These are phyloP conservation scores for Globisporangium alternatum DNA, from an alignment of 352 stramenopile genomes.

Conservation along the genomic window DNA sequence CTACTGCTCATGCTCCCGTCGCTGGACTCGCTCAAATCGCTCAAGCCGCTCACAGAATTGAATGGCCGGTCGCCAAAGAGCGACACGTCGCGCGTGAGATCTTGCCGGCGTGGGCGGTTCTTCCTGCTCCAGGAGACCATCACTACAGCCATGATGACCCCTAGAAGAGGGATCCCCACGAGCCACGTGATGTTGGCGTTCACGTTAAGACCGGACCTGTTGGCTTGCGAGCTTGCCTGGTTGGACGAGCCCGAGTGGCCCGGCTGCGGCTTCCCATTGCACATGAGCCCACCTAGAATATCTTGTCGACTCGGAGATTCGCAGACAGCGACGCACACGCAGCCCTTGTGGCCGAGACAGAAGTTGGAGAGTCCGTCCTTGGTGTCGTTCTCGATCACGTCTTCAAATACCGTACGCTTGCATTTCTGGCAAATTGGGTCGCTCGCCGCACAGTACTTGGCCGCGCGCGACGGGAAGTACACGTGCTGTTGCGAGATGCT, in stretches of 20 bases:
- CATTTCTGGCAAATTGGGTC: slow-evolving; percentile 37
- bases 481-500: slow-evolving; percentile 11
- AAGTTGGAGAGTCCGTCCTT: slow-evolving; percentile 30
- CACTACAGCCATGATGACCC: slow-evolving; percentile 31
- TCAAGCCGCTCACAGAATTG: slow-evolving; percentile 6
- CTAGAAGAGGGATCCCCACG: slow-evolving; percentile 41
- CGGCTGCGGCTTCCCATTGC: slow-evolving; percentile 12
- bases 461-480: slow-evolving; percentile 26
- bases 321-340: slow-evolving; percentile 45
- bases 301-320: slow-evolving; percentile 25
- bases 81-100: slow-evolving; percentile 20
- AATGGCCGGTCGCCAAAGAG: slow-evolving; percentile 14
- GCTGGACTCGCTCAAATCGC: slow-evolving; percentile 14
- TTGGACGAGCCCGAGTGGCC: slow-evolving; percentile 19
- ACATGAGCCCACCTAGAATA: slow-evolving; percentile 32
- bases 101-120: slow-evolving; percentile 19
- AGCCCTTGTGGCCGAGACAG: slow-evolving; percentile 34
- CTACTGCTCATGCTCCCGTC: slow-evolving; percentile 15
- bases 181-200: slow-evolving; percentile 36
- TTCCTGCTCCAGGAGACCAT: slow-evolving; percentile 41
- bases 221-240: slow-evolving; percentile 18
- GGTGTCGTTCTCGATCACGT: slow-evolving; percentile 41
- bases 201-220: slow-evolving; percentile 14
- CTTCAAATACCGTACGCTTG: slow-evolving; percentile 29
- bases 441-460: slow-evolving; percentile 36